Base-by-base conservation (phyloP, 495 filamentous ascomycete species). In the Bacidia gigantensis region DNA sequence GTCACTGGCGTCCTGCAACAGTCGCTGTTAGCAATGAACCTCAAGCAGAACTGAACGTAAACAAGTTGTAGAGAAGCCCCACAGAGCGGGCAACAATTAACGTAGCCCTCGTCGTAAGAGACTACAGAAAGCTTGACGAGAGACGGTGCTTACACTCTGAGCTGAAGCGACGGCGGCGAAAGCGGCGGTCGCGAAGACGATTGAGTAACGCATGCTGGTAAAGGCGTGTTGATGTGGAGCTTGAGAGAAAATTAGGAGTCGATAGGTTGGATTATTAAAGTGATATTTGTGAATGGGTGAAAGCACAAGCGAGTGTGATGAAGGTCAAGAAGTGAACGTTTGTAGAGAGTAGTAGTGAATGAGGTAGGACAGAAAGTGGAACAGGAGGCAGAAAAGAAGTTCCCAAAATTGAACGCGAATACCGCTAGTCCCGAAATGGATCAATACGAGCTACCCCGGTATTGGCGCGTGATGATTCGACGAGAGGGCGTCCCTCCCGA, bases 141-240 rank as follows among this genome's bases (percentile, higher is more conserved):
- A 7, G 14, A 35, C 7, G 14, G 7, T 35, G 5, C 0, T 20
- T 11, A 0, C 10, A 24, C 22, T 40, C 49, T 56, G 54, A 11
- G 54, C 54, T 0, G 46, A 12, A 35, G 44, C 54, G 29, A 35
- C 25, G 17, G 25, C 43, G 18, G 45, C 50, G 49, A 53, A 53
- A 38, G 38, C 50, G 17, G 47, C 41, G 42, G 42, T 23, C 22
- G 52, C 21, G 44, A 53, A 21, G 43, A 56, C 23, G 50, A 48
- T 32, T 7, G 54, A 52, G 44, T 35, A 18, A 56, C 54, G 54
- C 54, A 56, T 56, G 5, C 21, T 49, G 32, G 45, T 23, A 21
- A 22, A 25, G 52, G 32, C 1, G 11, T 44, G 10, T 21, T 43
- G 39, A 26, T 21, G 25, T 25, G 21, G 25, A 25, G 5, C 7